Evolutionary conservation across 1,139 yeast genomes (phyloP).

Genomic region (Hemisphaericaspora subhashii): DNA sequence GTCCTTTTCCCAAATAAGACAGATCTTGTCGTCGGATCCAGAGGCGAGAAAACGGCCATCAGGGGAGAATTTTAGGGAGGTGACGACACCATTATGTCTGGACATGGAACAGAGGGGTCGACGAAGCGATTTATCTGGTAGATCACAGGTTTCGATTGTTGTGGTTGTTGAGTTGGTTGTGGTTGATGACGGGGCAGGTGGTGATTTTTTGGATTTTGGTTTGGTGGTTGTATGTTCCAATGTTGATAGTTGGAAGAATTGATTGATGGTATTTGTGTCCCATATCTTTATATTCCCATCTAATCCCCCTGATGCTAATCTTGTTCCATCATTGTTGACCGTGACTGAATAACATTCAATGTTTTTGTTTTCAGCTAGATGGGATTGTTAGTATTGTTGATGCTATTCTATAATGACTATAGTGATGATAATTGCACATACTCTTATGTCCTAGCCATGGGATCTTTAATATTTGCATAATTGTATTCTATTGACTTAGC

Average conservation of each 20-base stretch:
- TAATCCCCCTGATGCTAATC: constrained; percentile 92
- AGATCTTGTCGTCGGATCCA: constrained; percentile 92
- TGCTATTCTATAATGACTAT: constrained; percentile 9
- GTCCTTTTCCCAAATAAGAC: constrained; percentile 91
- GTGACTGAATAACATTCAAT: constrained; percentile 85
- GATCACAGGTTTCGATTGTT: constrained; percentile 12
- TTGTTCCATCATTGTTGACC: constrained; percentile 75
- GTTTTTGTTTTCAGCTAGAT: constrained; percentile 68
- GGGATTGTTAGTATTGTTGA: constrained; percentile 4
- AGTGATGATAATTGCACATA: constrained; percentile 24
- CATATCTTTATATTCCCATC: constrained; percentile 93
- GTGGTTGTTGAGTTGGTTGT: constrained; percentile 7
- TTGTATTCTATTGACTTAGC: too few relatives aligned
- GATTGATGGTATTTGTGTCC: constrained; percentile 55
- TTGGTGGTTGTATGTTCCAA: constrained; percentile 5
- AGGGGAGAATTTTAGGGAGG: constrained; percentile 89
- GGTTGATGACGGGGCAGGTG: constrained; percentile 5
- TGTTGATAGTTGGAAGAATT: constrained; percentile 17
- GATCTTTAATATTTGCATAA: constrained; percentile 74
- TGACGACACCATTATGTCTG: constrained; percentile 90
- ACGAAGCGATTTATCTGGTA: constrained; percentile 40
- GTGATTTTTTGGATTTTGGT: constrained; percentile 5
- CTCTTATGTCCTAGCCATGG: constrained; percentile 83
- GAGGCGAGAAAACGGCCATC: constrained; percentile 88
- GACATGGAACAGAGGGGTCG: constrained; percentile 78